Evolutionary conservation across 345 rosid species (phyloP), one percentile per base, ranked within the genome.

Genomic region (Populus tremula): DNA sequence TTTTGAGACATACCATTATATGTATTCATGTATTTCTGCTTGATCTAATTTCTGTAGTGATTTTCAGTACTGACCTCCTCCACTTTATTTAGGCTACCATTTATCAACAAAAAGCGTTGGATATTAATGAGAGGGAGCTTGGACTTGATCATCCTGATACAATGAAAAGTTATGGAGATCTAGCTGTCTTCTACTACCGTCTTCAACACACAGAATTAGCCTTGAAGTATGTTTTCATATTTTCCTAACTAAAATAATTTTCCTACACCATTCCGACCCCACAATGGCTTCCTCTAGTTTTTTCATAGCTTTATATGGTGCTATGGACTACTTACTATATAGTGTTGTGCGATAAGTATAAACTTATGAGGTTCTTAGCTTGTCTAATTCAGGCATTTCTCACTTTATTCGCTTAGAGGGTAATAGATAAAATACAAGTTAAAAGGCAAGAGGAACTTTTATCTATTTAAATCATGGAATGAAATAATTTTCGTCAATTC

Each of bases 61-160:
- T 76, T 54, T 76, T 50, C 69, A 23, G 11, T 72, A 50, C 76
- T 85, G 36, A 78, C 73, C 38, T 75, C 67, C 25, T 82, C 82
- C 76, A 70, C 73, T 74, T 64, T 82, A 45, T 82, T 20, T 78
- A 96, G 85, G 85, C 85, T 54, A 82, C 82, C 59, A 82, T 82
- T 75, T 82, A 82, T 76, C 85, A 82, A 70, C 82, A 82, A 68
- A 82, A 75, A 49, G 85, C 85, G 12, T 66, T 82, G 76, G 85
- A 82, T 78, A 82, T 82, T 71, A 82, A 82, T 68, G 85, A 82
- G 73, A 78, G 82, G 79, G 85, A 82, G 75, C 82, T 82, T 8
- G 85, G 85, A 75, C 85, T 82, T 71, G 85, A 78, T 59, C 85
- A 82, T 82, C 82, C 85, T 36, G 85, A 78, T 75, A 82, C 85